Evolutionary conservation across 2,329 filamentous ascomycete genomes (phyloP), one percentile per base, ranked within the genome.

Genomic region (Fusarium transvaalense): DNA sequence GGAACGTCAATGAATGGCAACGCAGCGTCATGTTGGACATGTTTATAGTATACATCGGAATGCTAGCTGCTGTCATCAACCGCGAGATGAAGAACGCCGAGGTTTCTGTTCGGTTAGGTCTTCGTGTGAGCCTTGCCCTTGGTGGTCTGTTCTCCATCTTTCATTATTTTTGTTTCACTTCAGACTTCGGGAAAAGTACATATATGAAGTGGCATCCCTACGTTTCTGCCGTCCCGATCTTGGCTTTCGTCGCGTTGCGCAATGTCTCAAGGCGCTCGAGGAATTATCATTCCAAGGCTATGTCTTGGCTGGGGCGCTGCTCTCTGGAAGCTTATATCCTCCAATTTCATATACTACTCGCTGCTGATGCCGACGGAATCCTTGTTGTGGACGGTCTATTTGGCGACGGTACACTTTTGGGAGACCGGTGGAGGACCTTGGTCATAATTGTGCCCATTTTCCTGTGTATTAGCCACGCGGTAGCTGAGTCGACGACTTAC

Each of bases 321-420:
- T 86, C 86, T 0, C 80, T 89, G 3, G 88, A 90, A 75, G 84
- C 85, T 1, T 88, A 86, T 68, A 80, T 88, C 10, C 77, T 91
- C 41, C 86, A 89, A 65, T 84, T 84, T 71, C 88, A 91, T 73
- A 81, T 89, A 50, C 88, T 86, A 82, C 82, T 90, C 10, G 86
- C 86, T 3, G 86, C 83, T 4, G 86, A 90, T 68, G 84, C 84
- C 5, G 83, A 82, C 31, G 85, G 84, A 0, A 68, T 85, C 6
- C 79, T 90, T 8, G 60, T 73, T 4, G 42, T 75, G 13, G 72
- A 69, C 15, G 34, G 56, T 19, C 70, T 75, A 17, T 57, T 65
- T 2, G 65, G 64, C 5, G 69, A 73, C 13, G 68, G 68, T 27
- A 69, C 56, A 12, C 59, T 75, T 4, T 31, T 72, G 12, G 32